Evolutionary conservation across 163 green algal genomes (phyloP).

Genomic region (Chlorella variabilis): DNA sequence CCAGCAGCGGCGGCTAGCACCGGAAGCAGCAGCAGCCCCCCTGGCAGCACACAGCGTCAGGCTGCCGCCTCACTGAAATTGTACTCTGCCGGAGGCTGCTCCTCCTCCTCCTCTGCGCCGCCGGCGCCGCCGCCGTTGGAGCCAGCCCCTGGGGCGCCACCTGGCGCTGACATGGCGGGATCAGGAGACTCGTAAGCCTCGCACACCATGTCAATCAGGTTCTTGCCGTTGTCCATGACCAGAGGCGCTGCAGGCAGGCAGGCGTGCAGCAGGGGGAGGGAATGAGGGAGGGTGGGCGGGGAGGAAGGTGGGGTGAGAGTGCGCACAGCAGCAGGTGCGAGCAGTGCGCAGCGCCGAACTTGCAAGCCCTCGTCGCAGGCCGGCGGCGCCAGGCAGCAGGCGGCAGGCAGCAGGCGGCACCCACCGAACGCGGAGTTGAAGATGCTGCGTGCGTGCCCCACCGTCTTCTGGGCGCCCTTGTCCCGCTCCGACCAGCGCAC

Average conservation of each 20-base stretch:
- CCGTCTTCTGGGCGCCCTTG: slow-evolving; percentile 4
- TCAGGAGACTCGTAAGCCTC: slow-evolving; percentile 43
- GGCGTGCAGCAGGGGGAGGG: not conserved
- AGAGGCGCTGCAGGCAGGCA: slow-evolving; percentile 44
- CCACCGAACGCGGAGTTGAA: slow-evolving; percentile 32
- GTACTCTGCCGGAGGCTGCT: slow-evolving; percentile 5
- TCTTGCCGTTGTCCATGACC: slow-evolving; percentile 63
- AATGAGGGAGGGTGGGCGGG: not conserved
- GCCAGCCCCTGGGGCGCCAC: not conserved
- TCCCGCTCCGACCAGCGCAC: slow-evolving; percentile 7
- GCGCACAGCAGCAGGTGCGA: too few species aligned
- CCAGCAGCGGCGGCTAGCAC: not conserved
- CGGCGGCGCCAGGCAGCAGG: too few species aligned
- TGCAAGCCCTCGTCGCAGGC: too few species aligned
- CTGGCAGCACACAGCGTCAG: not conserved
- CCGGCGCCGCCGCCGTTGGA: not conserved
- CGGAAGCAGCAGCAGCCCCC: too few species aligned
- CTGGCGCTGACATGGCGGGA: not conserved
- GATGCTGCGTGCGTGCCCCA: not conserved
- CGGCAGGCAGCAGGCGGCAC: too few species aligned
- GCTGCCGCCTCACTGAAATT: slow-evolving; percentile 51
- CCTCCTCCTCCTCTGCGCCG: slow-evolving; percentile 28
- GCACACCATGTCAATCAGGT: slow-evolving; percentile 71
- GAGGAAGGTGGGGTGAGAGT: not conserved
- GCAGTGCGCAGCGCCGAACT: too few species aligned